These are phyloP conservation scores for Phaeosphaeria sp. DNA, from an alignment of 2,329 filamentous ascomycete species.

Conservation along the genomic window DNA sequence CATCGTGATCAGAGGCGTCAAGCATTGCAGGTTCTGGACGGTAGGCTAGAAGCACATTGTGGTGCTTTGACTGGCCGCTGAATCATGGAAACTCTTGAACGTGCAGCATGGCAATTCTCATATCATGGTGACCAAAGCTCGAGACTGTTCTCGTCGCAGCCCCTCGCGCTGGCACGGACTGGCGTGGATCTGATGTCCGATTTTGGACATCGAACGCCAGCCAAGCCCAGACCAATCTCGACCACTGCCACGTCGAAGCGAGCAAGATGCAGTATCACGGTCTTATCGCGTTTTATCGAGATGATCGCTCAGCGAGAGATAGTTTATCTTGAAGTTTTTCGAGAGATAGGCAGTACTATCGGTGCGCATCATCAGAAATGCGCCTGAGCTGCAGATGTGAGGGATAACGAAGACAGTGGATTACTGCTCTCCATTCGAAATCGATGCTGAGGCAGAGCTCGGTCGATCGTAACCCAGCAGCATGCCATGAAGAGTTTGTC, in stretches of 20 bases:
- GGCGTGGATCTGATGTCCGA: slow-evolving; percentile 38
- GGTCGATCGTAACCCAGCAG: background rate
- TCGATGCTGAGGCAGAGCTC: background rate
- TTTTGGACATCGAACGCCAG: slow-evolving; percentile 33
- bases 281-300: slow-evolving; percentile 24
- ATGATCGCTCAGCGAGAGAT: slow-evolving; percentile 4
- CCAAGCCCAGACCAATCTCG: slow-evolving; percentile 25
- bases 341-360: slow-evolving; percentile 10
- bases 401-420: background rate
- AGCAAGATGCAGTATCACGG: slow-evolving; percentile 14
- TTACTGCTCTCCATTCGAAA: background rate
- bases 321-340: slow-evolving; percentile 6
- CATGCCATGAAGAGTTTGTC: background rate
- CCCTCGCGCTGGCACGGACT: slow-evolving; percentile 37
- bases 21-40: slow-evolving; percentile 11
- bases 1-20: slow-evolving; percentile 35
- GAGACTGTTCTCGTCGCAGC: slow-evolving; percentile 30
- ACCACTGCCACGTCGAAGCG: slow-evolving; percentile 18
- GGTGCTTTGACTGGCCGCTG: slow-evolving; percentile 13
- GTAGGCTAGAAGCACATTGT: slow-evolving; percentile 9
- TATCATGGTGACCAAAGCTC: slow-evolving; percentile 28
- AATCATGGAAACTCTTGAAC: slow-evolving; percentile 18
- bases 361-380: background rate
- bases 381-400: background rate
- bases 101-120: slow-evolving; percentile 17